Evolutionary conservation across 768 basidiomycete genomes (phyloP).

Genomic region (Boletales sp.): DNA sequence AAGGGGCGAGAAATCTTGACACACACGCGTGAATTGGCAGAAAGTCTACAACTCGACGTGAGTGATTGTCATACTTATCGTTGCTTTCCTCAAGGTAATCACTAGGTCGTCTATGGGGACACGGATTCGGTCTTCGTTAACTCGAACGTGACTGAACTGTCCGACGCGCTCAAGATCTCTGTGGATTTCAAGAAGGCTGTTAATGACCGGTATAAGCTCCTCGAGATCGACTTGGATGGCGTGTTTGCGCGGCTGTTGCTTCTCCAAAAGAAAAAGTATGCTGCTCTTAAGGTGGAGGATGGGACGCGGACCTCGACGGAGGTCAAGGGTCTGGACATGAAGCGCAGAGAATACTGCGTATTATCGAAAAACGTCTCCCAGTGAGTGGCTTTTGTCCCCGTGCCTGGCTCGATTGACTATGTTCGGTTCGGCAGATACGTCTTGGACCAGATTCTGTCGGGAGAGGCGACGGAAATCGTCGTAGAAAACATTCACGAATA

Average conservation of each 20-base stretch:
- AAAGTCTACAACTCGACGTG: slow-evolving; percentile 85
- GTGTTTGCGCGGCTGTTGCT: slow-evolving; percentile 91
- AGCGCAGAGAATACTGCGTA: slow-evolving; percentile 90
- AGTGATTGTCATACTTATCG: slow-evolving; percentile 21
- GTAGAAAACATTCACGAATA: slow-evolving; percentile 94
- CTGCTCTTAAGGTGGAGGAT: slow-evolving; percentile 92
- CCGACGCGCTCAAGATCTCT: slow-evolving; percentile 89
- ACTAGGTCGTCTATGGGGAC: slow-evolving; percentile 95
- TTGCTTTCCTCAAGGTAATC: not conserved
- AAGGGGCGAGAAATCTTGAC: slow-evolving; percentile 98
- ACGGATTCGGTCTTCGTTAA: slow-evolving; percentile 99
- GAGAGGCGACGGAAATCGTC: slow-evolving; percentile 84
- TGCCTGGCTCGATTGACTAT: not conserved
- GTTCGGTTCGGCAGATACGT: slow-evolving; percentile 60
- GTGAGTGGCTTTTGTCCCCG: slow-evolving; percentile 44
- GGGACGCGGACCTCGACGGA: slow-evolving; percentile 75
- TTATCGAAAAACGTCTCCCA: slow-evolving; percentile 91
- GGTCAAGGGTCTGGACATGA: slow-evolving; percentile 98
- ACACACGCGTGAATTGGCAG: slow-evolving; percentile 88
- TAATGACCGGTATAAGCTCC: slow-evolving; percentile 90
- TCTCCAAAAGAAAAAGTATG: slow-evolving; percentile 99
- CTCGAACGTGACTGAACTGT: slow-evolving; percentile 85
- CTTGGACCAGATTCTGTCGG: slow-evolving; percentile 86
- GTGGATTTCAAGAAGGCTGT: slow-evolving; percentile 92
- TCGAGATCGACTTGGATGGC: slow-evolving; percentile 95